phyloP scores from a whole-genome alignment of 768 basidiomycete species.

The Boletus vermiculosoides region DNA sequence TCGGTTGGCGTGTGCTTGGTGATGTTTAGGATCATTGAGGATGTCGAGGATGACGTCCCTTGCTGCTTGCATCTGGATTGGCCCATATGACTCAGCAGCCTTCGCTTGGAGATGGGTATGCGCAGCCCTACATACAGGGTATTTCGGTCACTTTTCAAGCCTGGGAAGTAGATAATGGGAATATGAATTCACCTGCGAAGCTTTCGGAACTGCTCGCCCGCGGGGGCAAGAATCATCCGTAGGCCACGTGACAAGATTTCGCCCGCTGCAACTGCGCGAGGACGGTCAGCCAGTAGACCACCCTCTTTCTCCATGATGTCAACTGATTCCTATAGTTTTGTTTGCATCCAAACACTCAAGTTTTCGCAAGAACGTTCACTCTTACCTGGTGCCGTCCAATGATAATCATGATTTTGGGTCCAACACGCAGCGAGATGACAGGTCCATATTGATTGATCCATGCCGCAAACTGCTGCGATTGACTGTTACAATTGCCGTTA shows the following conservation, averaged over 20 bases:
- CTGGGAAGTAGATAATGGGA: not conserved
- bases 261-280: conserved; percentile 54
- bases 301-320: conserved; percentile 70
- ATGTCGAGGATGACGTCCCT: conserved; percentile 33
- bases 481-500: conserved; percentile 1
- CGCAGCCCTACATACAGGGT: conserved; percentile 41
- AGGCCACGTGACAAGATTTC: conserved; percentile 60
- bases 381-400: conserved; percentile 39
- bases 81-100: conserved; percentile 46
- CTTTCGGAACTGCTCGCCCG: conserved; percentile 59
- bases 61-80: conserved; percentile 43
- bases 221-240: conserved; percentile 53
- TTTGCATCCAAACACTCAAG: not conserved
- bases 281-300: conserved; percentile 54
- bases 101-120: conserved; percentile 60
- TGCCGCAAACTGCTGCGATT: conserved; percentile 48
- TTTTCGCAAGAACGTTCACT: not conserved
- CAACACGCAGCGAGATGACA: conserved; percentile 55
- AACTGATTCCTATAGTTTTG: conserved; percentile 46
- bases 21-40: conserved; percentile 35
- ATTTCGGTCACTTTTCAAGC: not conserved
- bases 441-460: conserved; percentile 64
- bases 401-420: conserved; percentile 35
- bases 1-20: conserved; percentile 55
- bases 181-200: conserved; percentile 47